Evolutionary conservation across 1,284 basidiomycete species (phyloP).

Genomic region (Naganishia sp.): DNA sequence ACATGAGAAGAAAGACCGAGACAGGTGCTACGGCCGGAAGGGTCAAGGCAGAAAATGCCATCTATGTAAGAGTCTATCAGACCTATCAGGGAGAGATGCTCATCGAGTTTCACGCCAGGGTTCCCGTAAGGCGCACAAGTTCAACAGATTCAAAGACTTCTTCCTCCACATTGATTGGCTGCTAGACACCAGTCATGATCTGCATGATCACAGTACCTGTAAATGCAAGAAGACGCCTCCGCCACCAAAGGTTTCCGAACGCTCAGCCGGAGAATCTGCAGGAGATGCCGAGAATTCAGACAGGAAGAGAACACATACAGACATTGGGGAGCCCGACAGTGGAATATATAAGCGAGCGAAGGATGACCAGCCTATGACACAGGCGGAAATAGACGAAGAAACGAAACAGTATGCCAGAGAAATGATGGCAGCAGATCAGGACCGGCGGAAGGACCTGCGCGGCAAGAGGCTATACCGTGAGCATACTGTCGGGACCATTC

Average conservation of each 20-base stretch:
- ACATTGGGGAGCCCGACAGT: neutral
- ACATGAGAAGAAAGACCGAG: slow-evolving; percentile 17
- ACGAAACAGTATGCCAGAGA: slow-evolving; percentile 17
- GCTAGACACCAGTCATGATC: slow-evolving; percentile 8
- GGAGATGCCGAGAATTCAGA: slow-evolving; percentile 5
- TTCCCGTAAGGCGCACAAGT: slow-evolving; percentile 10
- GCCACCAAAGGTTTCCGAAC: neutral
- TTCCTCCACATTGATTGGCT: slow-evolving; percentile 16
- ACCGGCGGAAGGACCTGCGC: slow-evolving; percentile 18
- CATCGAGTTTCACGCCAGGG: neutral
- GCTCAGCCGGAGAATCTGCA: slow-evolving; percentile 1
- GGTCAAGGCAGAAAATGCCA: slow-evolving; percentile 13
- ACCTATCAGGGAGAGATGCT: neutral
- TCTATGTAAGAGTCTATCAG: slow-evolving; percentile 3
- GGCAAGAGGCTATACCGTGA: slow-evolving; percentile 18
- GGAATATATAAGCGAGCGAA: neutral
- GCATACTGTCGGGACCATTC: neutral
- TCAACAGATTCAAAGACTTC: slow-evolving; percentile 14
- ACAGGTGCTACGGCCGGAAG: slow-evolving; percentile 6
- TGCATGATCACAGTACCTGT: slow-evolving; percentile 21
- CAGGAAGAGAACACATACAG: slow-evolving; percentile 15
- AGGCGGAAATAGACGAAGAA: slow-evolving; percentile 17
- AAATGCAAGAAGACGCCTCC: slow-evolving; percentile 19
- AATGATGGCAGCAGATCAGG: slow-evolving; percentile 26
- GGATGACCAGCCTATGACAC: neutral